phyloP scores from a whole-genome alignment of 2,329 filamentous ascomycete genomes.

The Rhynchosporium graminicola region DNA sequence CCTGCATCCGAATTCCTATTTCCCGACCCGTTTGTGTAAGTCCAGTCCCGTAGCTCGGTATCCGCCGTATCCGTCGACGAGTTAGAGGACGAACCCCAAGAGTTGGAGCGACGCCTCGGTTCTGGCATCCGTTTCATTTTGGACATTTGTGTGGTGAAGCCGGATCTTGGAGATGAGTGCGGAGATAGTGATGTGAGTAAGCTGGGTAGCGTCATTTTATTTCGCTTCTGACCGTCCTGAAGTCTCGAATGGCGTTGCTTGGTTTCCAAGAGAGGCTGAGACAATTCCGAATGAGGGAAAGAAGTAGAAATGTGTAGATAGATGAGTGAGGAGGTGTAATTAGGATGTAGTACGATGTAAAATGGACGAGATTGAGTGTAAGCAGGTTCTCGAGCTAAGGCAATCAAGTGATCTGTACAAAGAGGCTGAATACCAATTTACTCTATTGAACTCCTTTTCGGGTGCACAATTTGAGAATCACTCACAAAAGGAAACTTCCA shows the following conservation, averaged over 20 bases:
- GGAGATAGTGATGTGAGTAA: conserved; percentile 25
- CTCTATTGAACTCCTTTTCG: not conserved
- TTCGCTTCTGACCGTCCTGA: not conserved
- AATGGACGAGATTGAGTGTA: not conserved
- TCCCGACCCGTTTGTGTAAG: not conserved
- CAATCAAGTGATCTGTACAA: not conserved
- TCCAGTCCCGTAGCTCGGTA: conserved; percentile 26
- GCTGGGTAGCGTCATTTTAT: conserved; percentile 19
- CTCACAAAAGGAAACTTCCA: not conserved
- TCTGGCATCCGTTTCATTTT: conserved; percentile 2
- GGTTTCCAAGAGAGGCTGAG: conserved; percentile 6
- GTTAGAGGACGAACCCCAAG: conserved; percentile 19
- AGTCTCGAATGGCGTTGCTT: not conserved
- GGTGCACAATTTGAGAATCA: not conserved
- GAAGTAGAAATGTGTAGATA: not conserved
- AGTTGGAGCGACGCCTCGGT: conserved; percentile 13
- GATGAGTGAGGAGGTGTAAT: not conserved
- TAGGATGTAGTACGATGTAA: not conserved
- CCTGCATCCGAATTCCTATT: not conserved
- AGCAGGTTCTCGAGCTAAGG: not conserved
- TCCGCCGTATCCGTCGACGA: conserved; percentile 18
- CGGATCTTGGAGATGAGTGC: conserved; percentile 10
- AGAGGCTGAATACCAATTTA: conserved; percentile 17
- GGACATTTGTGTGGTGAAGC: not conserved
- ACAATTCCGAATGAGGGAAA: not conserved